Percentiles rank a stretch among this genome's conserved stretches.
Conservation (phyloP, 106 monocot genomes). For the Chionographis japonica region DNA sequence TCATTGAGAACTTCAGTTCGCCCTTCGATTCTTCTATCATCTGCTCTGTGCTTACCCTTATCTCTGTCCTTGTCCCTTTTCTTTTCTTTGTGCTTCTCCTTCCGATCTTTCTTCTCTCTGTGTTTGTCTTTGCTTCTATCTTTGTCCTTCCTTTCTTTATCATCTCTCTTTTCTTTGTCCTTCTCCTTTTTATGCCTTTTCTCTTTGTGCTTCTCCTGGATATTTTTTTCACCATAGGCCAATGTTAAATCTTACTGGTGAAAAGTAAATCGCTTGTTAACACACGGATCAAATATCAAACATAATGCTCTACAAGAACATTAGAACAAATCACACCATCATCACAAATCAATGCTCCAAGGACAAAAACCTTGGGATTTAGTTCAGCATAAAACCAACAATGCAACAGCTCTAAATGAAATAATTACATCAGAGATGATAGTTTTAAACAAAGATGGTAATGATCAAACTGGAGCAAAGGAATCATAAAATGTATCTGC, state of each 20-base stretch:
- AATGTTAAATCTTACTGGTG: too few relatives aligned
- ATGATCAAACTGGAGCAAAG: too few relatives aligned
- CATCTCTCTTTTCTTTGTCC: conserved; percentile 2
- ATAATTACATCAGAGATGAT: too few relatives aligned
- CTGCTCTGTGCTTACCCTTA: neutral
- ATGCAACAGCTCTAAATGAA: too few relatives aligned
- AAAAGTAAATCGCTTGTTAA: too few relatives aligned
- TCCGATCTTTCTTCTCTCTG: conserved; percentile 8
- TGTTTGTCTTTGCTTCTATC: conserved; percentile 10
- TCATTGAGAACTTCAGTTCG: too few relatives aligned
- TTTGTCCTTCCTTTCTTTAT: conserved; percentile 10
- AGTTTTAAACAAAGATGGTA: too few relatives aligned
- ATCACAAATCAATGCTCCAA: neutral
- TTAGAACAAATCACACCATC: neutral
- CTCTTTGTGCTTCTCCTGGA: conserved; percentile 1
- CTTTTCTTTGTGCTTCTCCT: conserved; percentile 18
- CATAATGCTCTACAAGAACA: neutral
- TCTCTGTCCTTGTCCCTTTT: conserved; percentile 9
- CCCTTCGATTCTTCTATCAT: neutral
- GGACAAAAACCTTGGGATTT: too few relatives aligned
- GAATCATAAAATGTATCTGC: too few relatives aligned
- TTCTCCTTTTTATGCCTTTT: conserved; percentile 5
- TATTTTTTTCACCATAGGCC: too few relatives aligned
- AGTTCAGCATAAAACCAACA: too few relatives aligned
- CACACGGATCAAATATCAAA: neutral